Percentiles rank a stretch among this genome's conserved stretches.
phyloP scores from a whole-genome alignment of 768 basidiomycete species.

The Suillus weaverae region DNA sequence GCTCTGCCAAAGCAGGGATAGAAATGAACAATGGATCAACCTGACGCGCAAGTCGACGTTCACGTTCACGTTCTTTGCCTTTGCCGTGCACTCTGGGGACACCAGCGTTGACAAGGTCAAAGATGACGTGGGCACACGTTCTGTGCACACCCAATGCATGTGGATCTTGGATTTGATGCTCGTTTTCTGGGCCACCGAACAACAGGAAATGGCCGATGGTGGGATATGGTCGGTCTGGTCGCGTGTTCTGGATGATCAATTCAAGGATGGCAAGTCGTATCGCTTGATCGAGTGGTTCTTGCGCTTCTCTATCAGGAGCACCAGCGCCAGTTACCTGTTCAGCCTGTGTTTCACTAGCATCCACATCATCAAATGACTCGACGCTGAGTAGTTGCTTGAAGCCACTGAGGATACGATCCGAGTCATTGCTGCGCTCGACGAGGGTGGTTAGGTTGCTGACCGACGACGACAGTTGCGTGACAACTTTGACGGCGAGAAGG shows the following conservation, averaged over 20 bases:
- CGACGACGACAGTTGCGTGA: constrained; percentile 66
- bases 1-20: constrained; percentile 80
- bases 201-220: constrained; percentile 88
- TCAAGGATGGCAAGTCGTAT: constrained; percentile 79
- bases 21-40: constrained; percentile 56
- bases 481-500: constrained; percentile 76
- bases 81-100: constrained; percentile 57
- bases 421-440: constrained; percentile 78
- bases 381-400: constrained; percentile 66
- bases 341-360: constrained; percentile 55
- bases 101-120: constrained; percentile 74
- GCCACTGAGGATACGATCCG: constrained; percentile 80
- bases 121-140: constrained; percentile 78
- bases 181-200: constrained; percentile 61
- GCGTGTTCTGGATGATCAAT: constrained; percentile 76
- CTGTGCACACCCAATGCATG: constrained; percentile 67
- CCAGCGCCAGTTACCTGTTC: constrained; percentile 75
- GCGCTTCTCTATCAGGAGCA: constrained; percentile 51
- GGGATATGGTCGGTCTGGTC: constrained; percentile 60
- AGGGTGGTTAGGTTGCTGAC: constrained; percentile 76
- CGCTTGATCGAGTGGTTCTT: constrained; percentile 59
- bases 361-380: constrained; percentile 63
- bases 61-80: constrained; percentile 38
- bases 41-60: constrained; percentile 27
- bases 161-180: constrained; percentile 75